Evolutionary conservation across 139 green algal species (phyloP), one percentile per base, ranked within the genome.

Genomic region (Chlorella sp.): DNA sequence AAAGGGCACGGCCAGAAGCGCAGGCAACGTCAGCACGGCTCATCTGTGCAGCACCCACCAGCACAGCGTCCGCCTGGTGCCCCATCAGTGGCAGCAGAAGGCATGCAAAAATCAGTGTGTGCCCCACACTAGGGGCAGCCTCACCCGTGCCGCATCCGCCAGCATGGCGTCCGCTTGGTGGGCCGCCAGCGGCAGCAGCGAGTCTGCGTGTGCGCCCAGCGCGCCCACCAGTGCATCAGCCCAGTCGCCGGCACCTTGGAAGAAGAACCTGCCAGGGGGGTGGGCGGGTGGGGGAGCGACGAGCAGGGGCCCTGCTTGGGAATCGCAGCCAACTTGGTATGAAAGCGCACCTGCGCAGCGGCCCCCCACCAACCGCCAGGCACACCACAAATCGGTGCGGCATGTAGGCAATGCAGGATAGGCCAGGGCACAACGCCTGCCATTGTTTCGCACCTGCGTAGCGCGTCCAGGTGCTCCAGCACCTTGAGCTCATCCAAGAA

Each of bases 401-500:
- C n/a, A n/a, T n/a, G n/a, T n/a, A n/a, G n/a, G n/a, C n/a, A n/a
- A n/a, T n/a, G n/a, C n/a, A n/a, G n/a, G n/a, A n/a, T n/a, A n/a
- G n/a, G n/a, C n/a, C n/a, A n/a, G n/a, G n/a, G n/a, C 46, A 54
- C 11, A 7, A 36, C 22, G 34, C n/a, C 2, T 34, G 60, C 4
- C 40, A 32, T 11, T 16, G 19, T 1, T 41, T 28, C 34, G 6
- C 54, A 82, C 76, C 58, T 60, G 54, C 84, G 84, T 41, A 84
- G 76, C 20, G 79, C 65, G n/a, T 88, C 67, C 32, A 88, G 54
- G 56, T 88, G 84, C 7, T 81, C 67, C 67, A 80, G 28, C 68
- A 88, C 60, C 22, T 64, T 70, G 7, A 88, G 84, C 54, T 88
- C 84, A 30, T 88, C 76, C 40, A 84, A 62, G 51, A 88, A 84